These are phyloP conservation scores for Morella rubra DNA, from an alignment of 306 rosid genomes.

Conservation along the genomic window DNA sequence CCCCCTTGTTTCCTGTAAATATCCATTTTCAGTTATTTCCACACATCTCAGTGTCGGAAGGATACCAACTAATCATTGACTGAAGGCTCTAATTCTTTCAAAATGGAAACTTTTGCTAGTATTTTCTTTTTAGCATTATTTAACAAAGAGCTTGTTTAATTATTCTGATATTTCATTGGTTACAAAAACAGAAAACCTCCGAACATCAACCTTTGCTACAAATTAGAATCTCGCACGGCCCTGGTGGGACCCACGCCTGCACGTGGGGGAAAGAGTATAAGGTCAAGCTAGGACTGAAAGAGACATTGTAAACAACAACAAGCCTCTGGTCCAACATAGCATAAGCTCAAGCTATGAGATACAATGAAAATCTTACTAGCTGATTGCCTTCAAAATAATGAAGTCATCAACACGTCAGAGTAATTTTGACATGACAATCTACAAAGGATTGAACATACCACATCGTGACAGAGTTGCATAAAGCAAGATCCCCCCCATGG, in stretches of 20 bases:
- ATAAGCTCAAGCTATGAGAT: background rate
- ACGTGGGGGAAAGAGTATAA: no score
- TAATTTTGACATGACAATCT: slow-evolving; percentile 19
- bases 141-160: background rate
- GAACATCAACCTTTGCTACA: background rate
- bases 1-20: background rate
- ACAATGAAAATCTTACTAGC: background rate
- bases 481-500: slow-evolving; percentile 98
- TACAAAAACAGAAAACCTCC: no score
- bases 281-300: background rate
- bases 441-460: slow-evolving; percentile 52
- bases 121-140: background rate
- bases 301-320: background rate
- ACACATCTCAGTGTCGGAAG: background rate
- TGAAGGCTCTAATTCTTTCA: background rate
- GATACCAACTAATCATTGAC: no score
- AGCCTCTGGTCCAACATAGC: background rate
- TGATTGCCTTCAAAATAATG: background rate
- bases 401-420: background rate
- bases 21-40: no score
- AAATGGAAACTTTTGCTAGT: background rate
- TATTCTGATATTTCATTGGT: no score
- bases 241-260: no score
- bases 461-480: slow-evolving; percentile 78
- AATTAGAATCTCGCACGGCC: background rate